Base-by-base conservation (phyloP, 1,284 basidiomycete genomes). In the Cryptococcus maquisensis region DNA sequence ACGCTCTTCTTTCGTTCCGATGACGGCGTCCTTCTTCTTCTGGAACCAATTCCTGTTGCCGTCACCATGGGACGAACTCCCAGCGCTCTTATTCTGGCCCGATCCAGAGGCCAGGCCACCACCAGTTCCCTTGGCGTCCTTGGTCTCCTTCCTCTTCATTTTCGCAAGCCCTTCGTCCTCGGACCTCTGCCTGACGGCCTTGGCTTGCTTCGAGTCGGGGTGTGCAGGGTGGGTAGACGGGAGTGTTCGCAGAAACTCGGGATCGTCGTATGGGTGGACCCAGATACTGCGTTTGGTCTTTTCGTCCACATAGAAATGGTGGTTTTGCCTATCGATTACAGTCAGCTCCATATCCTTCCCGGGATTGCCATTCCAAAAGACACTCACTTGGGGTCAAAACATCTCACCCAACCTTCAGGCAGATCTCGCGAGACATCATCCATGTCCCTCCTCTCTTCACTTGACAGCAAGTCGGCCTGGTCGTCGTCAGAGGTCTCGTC, bases 211-310 rank as follows among this genome's bases (percentile, higher is more conserved):
- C 12, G 67, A 71, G 38, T 69, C 59, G 2, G 72, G 72, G 53
- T 74, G 60, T 13, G 72, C 72, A 10, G 72, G 72, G 50, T 74
- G 71, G 7, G 60, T 57, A 15, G 66, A 62, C 4, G 72, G 71
- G 37, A 74, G 57, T 40, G 63, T 60, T 5, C 55, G 42, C n/a
- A 74, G 59, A 53, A 61, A 74, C 48, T 65, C 66, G 1, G 69
- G 67, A 50, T 72, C 72, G 47, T 74, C 72, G 54, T 72, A 74
- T 4, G 72, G 72, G 53, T 74, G 72, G 13, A 67, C 16, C 72
- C 72, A 74, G 35, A 56, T 66, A 3, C 64, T 51, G 41, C 69
- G 56, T 40, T 66, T 66, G 16, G 68, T 72, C 40, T 57, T 54
- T 52, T 60, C 63, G 40, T 73, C 71, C 45, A 71, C 71, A 54